Conservation (phyloP, 2,329 filamentous ascomycete species). For the Scedosporium boydii region DNA sequence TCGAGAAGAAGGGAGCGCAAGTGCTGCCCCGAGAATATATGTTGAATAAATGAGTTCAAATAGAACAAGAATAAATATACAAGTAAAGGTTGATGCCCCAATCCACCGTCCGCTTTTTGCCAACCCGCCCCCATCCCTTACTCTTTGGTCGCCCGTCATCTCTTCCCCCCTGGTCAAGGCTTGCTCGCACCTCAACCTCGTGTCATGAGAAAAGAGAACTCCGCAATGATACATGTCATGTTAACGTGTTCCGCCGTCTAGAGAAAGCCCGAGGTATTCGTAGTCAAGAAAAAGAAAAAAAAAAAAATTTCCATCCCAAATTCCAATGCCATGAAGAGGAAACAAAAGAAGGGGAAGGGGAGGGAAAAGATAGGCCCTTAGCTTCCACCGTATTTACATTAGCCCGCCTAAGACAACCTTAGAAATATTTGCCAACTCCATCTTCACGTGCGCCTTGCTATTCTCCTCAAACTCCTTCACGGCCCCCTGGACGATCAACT, state of each 20-base stretch:
- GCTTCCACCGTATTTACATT: slow-evolving; percentile 36
- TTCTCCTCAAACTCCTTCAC: slow-evolving; percentile 91
- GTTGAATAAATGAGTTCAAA: neutral
- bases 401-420: slow-evolving; percentile 84
- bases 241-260: neutral
- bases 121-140: too few relatives aligned
- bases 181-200: neutral
- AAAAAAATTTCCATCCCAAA: neutral
- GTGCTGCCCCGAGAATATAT: neutral
- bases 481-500: slow-evolving; percentile 78
- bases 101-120: neutral
- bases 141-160: too few relatives aligned
- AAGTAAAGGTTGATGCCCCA: neutral
- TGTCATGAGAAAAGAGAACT: neutral
- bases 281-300: neutral
- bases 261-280: neutral
- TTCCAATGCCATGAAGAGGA: too few relatives aligned
- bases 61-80: neutral
- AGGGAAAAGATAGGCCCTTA: neutral
- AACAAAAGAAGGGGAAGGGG: too few relatives aligned
- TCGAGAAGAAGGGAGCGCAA: neutral
- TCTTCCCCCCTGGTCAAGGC: too few relatives aligned
- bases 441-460: slow-evolving; percentile 64
- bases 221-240: neutral
- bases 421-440: slow-evolving; percentile 75